Evolutionary conservation across 257 asterid genomes (phyloP), one percentile per base, ranked within the genome.

Genomic region (Nicotiana tabacum): DNA sequence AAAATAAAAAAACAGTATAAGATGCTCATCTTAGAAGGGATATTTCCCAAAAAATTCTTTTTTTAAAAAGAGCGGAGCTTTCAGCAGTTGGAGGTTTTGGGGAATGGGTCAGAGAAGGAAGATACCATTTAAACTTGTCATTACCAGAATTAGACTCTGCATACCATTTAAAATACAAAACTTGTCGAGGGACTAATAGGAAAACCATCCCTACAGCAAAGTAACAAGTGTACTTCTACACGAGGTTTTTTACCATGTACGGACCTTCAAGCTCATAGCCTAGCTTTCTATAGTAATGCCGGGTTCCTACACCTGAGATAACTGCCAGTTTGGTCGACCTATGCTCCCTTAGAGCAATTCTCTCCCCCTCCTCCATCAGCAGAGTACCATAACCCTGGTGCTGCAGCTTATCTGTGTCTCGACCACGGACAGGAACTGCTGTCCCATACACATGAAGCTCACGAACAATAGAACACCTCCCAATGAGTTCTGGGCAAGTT

Each of bases 211-310:
- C 29, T 51, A 61, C 80, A 48, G 46, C 46, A 74, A 51, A 72
- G 2, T 74, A 13, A 15, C 43, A 51, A 48, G 15, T 30, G 15
- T 29, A 76, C 39, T 51, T 76, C 80, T 76, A 89, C 11, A 58
- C 56, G 80, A 94, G 96, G 86, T 87, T 85, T 88, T 96, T 96
- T 66, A 96, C 97, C 98, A 94, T 96, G 92, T 93, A 96, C 62
- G 98, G 98, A 77, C 99, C 99, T 91, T 96, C 99, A 67, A 96
- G 97, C 88, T 93, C 98, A 76, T 94, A 96, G 3, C 99, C 98
- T 89, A 96, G 85, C 87, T 94, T 96, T 85, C 99, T 88, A 83
- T 96, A 96, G 91, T 94, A 94, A 89, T 96, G 98, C 58, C 98
- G 90, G 32, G 99, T 96, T 57, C 99, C 99, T 37, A 96, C 99